A percentile compares a stretch with the other conserved stretches of the same genome.
These are phyloP conservation scores for Fusarium tjaetaba DNA, from an alignment of 2,329 filamentous ascomycete genomes.

Conservation along the genomic window DNA sequence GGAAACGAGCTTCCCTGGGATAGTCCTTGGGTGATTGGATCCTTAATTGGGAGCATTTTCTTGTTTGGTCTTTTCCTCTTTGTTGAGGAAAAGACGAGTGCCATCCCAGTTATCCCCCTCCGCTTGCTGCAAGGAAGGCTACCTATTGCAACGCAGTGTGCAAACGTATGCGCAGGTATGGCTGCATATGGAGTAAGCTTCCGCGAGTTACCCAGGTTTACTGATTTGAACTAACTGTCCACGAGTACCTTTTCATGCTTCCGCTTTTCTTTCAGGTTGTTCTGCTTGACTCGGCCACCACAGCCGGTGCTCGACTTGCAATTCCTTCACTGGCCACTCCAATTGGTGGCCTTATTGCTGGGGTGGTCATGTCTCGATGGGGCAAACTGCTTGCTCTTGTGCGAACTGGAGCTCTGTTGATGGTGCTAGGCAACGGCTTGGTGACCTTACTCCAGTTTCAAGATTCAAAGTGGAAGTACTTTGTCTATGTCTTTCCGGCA, in stretches of 20 bases:
- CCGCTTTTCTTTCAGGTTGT: slow-evolving; percentile 77
- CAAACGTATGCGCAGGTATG: slow-evolving; percentile 69
- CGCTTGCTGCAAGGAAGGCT: slow-evolving; percentile 66
- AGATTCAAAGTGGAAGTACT: slow-evolving; percentile 64
- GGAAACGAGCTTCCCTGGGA: slow-evolving; percentile 65
- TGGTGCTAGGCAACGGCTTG: slow-evolving; percentile 64
- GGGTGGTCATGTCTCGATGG: slow-evolving; percentile 67
- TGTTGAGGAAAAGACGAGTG: slow-evolving; percentile 60
- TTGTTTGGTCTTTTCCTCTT: slow-evolving; percentile 57
- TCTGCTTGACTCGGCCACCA: slow-evolving; percentile 69
- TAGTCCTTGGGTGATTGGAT: slow-evolving; percentile 58
- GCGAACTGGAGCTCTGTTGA: slow-evolving; percentile 59
- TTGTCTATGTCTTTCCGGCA: slow-evolving; percentile 65
- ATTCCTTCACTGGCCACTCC: slow-evolving; percentile 70
- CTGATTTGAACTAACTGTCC: slow-evolving; percentile 7
- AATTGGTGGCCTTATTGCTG: slow-evolving; percentile 64
- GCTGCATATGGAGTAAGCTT: slow-evolving; percentile 68
- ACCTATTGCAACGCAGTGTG: slow-evolving; percentile 64
- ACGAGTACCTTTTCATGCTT: slow-evolving; percentile 72
- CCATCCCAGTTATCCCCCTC: slow-evolving; percentile 65
- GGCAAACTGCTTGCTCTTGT: slow-evolving; percentile 63
- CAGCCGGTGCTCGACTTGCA: slow-evolving; percentile 71
- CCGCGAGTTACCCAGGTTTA: background rate
- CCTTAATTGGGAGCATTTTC: slow-evolving; percentile 54
- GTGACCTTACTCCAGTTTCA: slow-evolving; percentile 60